Conservation (phyloP, 805 yeast species). For the Saitoella complicata region DNA sequence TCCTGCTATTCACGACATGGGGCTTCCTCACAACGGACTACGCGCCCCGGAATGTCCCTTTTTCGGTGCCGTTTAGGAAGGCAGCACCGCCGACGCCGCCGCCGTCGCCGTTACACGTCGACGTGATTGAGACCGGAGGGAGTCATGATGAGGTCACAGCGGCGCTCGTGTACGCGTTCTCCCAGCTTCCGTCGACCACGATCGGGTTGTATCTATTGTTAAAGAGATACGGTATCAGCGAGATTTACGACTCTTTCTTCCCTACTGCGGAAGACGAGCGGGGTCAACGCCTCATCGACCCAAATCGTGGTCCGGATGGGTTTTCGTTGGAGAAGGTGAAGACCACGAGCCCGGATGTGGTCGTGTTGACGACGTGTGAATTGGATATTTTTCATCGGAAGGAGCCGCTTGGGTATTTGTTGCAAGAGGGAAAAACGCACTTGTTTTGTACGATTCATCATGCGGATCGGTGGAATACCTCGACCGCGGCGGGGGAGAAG, state of each 20-base stretch:
- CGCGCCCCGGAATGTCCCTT: no score
- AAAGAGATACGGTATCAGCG: slow-evolving; percentile 10
- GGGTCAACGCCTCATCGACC: no score
- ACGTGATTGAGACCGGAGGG: slow-evolving; percentile 9
- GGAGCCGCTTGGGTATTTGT: slow-evolving; percentile 6
- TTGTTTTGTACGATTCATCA: slow-evolving; percentile 12
- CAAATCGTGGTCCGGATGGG: no score
- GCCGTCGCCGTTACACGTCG: no score
- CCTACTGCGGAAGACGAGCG: neutral
- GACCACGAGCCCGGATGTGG: slow-evolving; percentile 5
- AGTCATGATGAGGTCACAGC: slow-evolving; percentile 13
- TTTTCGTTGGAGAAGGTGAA: no score
- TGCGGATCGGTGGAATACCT: slow-evolving; percentile 10
- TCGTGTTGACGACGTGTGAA: slow-evolving; percentile 12
- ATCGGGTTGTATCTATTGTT: slow-evolving; percentile 8
- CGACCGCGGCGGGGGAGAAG: no score
- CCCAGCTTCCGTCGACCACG: slow-evolving; percentile 11
- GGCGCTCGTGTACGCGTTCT: slow-evolving; percentile 12
- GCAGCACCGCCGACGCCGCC: no score
- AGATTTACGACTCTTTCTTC: slow-evolving; percentile 8
- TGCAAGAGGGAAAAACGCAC: slow-evolving; percentile 6
- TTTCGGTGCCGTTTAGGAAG: no score
- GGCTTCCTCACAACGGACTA: no score
- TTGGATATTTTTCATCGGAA: slow-evolving; percentile 7
- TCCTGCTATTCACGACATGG: no score